Base-by-base conservation (phyloP, 2,329 filamentous ascomycete species). In the Pyricularia grisea region DNA sequence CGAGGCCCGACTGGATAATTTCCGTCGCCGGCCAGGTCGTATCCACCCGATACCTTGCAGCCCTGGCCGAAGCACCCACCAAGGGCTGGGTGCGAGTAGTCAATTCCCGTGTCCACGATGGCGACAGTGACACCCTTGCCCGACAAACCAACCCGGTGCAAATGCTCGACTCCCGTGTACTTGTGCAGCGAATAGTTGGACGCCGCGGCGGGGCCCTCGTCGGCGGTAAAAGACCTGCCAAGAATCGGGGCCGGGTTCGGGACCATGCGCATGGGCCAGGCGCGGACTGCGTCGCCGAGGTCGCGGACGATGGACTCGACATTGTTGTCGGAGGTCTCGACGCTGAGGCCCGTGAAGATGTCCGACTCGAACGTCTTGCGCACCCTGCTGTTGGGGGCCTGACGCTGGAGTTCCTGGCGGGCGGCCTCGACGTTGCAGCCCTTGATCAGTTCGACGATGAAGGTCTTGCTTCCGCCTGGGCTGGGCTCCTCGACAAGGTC, bases 81-180 rank as follows among this genome's bases (percentile, higher is more conserved):
- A 4, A 82, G 78, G 10, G 73, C 73, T 9, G 72, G 71, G 30
- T 74, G 73, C 0, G 70, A 72, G 66, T 74, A 74, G 25, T 71
- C 65, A 1, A 67, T 68, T 12, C 72, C 73, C 12, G 73, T 74
- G 58, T 74, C 73, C 0, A 74, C 71, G 17, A 74, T 68, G 10
- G 68, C 73, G 11, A 74, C 67, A 1, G 68, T 65, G 14, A 64
- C 72, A 0, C 73, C 73, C 55, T 72, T 69, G 60, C 73, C 73
- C 4, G 66, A 68, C 60, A 71, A 31, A 20, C 72, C 72, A 1
- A 66, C 67, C 7, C 65, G 68, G 11, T 74, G 73, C n/a, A 73
- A 64, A 58, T 72, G 71, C 65, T 71, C 71, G 9, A 74, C 73
- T 5, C 31, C 31, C 31, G 31, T 33, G 31, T 33, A 33, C 31